Evolutionary conservation across 2,329 filamentous ascomycete genomes (phyloP).

Genomic region (Sordariomycetes sp.): DNA sequence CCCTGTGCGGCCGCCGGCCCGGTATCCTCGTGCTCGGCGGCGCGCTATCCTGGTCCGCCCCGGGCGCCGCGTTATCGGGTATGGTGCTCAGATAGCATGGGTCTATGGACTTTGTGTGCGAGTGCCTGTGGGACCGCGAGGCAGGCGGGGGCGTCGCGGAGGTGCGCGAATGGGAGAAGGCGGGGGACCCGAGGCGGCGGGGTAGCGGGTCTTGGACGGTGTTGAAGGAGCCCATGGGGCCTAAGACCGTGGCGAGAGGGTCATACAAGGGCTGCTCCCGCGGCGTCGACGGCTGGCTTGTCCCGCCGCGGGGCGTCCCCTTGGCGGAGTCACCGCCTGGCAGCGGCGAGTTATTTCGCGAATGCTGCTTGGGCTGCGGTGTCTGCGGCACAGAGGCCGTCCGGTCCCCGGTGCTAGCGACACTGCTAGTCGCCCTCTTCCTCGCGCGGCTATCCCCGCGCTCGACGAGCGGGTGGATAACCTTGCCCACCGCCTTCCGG

Average conservation of each 20-base stretch:
- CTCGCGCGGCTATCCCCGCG: constrained; percentile 40
- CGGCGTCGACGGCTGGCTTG: constrained; percentile 39
- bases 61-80: constrained; percentile 33
- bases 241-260: constrained; percentile 8
- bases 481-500: constrained; percentile 51
- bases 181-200: constrained; percentile 6
- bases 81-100: constrained; percentile 1
- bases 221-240: background rate
- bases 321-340: background rate
- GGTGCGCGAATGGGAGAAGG: background rate
- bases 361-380: background rate
- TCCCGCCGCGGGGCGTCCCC: constrained; percentile 17
- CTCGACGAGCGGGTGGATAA: constrained; percentile 47
- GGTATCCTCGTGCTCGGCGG: background rate
- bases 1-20: background rate
- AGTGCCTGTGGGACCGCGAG: constrained; percentile 1
- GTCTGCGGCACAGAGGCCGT: constrained; percentile 12
- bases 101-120: constrained; percentile 4
- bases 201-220: background rate
- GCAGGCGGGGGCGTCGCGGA: constrained; percentile 2
- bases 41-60: constrained; percentile 57
- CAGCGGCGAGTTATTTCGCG: background rate
- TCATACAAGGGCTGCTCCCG: constrained; percentile 19
- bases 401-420: constrained; percentile 46
- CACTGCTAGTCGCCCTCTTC: constrained; percentile 46